Percentiles rank a stretch among this genome's conserved stretches.
Evolutionary conservation across 306 rosid species (phyloP).

Genomic region (Vicia sativa): DNA sequence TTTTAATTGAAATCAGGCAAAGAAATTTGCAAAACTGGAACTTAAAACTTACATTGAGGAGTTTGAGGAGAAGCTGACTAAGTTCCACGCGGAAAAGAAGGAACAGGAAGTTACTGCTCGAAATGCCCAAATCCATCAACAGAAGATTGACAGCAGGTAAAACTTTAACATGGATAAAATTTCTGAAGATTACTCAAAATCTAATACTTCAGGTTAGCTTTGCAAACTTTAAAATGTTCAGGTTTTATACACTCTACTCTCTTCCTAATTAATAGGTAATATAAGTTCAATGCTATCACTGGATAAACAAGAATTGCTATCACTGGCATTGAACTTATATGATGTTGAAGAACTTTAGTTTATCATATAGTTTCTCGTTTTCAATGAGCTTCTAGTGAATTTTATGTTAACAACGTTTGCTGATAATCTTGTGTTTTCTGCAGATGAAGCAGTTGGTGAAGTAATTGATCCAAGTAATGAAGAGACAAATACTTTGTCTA

Average conservation of each 20-base stretch:
- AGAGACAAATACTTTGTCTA: constrained; percentile 38
- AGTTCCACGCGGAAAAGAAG: constrained; percentile 78
- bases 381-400: constrained; percentile 30
- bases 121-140: constrained; percentile 80
- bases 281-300: constrained; percentile 3
- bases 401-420: constrained; percentile 10
- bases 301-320: no score
- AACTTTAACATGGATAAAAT: constrained; percentile 39
- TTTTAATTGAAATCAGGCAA: constrained; percentile 54
- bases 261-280: constrained; percentile 25
- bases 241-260: neutral
- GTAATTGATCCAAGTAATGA: constrained; percentile 53
- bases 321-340: no score
- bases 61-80: constrained; percentile 89
- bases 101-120: constrained; percentile 81
- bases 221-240: constrained; percentile 17
- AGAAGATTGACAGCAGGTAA: constrained; percentile 54
- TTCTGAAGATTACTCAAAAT: constrained; percentile 50
- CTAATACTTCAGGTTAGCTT: constrained; percentile 66
- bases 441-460: constrained; percentile 57
- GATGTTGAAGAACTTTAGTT: neutral
- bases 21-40: constrained; percentile 93
- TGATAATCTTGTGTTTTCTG: constrained; percentile 33
- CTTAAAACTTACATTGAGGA: constrained; percentile 80
- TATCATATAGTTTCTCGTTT: constrained; percentile 15